Conservation (phyloP, 805 yeast species). For the Myxozyma neotropica region DNA sequence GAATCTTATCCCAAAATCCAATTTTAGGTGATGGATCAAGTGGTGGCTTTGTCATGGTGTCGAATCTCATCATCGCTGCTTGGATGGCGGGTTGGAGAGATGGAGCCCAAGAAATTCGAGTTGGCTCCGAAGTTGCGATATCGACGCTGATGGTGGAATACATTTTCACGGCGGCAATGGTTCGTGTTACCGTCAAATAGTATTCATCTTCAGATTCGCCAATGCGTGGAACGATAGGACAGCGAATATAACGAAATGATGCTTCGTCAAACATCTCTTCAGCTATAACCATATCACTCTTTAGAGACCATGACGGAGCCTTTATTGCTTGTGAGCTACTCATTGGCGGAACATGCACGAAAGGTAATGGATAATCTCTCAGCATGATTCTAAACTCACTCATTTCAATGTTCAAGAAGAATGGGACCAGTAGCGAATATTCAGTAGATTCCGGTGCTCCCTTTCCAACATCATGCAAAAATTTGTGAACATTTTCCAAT, state of each 20-base stretch:
- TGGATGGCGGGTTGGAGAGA: constrained; percentile 83
- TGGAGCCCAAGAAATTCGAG: constrained; percentile 80
- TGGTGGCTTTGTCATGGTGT: constrained; percentile 86
- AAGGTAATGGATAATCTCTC: constrained; percentile 85
- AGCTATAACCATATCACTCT: constrained; percentile 68
- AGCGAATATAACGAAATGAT: constrained; percentile 60
- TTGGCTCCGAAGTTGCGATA: constrained; percentile 58
- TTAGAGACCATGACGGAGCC: constrained; percentile 43
- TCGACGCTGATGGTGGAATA: constrained; percentile 62
- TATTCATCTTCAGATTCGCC: constrained; percentile 41
- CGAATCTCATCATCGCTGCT: constrained; percentile 74
- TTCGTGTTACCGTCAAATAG: constrained; percentile 67
- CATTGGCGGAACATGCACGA: constrained; percentile 67
- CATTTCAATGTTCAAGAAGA: constrained; percentile 57
- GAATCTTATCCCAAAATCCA: constrained; percentile 91
- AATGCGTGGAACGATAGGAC: constrained; percentile 58
- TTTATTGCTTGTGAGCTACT: constrained; percentile 43
- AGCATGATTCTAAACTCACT: constrained; percentile 69
- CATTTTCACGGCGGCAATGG: constrained; percentile 73
- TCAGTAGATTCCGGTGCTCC: constrained; percentile 73
- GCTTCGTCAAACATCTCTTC: constrained; percentile 62
- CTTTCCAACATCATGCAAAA: constrained; percentile 72
- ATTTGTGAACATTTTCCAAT: constrained; percentile 57
- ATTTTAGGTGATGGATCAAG: constrained; percentile 79
- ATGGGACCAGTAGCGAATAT: constrained; percentile 71